Conservation (phyloP, 495 filamentous ascomycete genomes). For the Penicillium lividum region DNA sequence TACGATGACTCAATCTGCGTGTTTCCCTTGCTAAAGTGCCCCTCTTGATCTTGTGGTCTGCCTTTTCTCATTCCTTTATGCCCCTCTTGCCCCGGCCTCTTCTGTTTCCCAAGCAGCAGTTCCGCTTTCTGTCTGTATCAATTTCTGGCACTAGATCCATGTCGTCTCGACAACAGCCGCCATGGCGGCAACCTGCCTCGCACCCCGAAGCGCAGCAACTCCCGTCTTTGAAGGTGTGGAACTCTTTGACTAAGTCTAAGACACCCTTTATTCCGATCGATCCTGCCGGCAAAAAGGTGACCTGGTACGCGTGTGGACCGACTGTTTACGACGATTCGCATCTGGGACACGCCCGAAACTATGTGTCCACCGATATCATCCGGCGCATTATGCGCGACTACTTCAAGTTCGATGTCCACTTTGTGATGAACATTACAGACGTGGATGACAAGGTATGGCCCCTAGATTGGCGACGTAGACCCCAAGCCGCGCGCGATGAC, state of each 20-base stretch:
- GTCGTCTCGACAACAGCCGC: constrained; percentile 49
- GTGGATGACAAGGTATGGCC: constrained; percentile 79
- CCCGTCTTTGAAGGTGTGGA: constrained; percentile 57
- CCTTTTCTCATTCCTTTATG: constrained; percentile 29
- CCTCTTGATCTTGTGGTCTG: constrained; percentile 21
- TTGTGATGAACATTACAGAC: constrained; percentile 97
- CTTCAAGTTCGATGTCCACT: constrained; percentile 81
- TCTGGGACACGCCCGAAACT: constrained; percentile 90
- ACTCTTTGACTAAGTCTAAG: constrained; percentile 73
- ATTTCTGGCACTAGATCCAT: constrained; percentile 19
- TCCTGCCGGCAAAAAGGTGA: constrained; percentile 63
- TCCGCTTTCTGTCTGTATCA: constrained; percentile 7
- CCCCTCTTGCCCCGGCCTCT: constrained; percentile 26
- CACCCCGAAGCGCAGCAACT: constrained; percentile 32
- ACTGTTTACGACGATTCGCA: constrained; percentile 93
- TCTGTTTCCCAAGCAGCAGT: constrained; percentile 22
- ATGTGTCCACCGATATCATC: constrained; percentile 92
- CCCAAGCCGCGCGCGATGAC: neutral
- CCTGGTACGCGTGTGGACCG: constrained; percentile 90
- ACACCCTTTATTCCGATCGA: constrained; percentile 76
- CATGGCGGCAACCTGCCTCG: constrained; percentile 47
- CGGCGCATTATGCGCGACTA: constrained; percentile 83
- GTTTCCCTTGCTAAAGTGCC: constrained; percentile 19
- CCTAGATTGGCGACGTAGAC: neutral
- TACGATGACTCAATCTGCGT: constrained; percentile 24